Conservation (phyloP, 2,329 filamentous ascomycete genomes). For the Arachnomyces sp. region DNA sequence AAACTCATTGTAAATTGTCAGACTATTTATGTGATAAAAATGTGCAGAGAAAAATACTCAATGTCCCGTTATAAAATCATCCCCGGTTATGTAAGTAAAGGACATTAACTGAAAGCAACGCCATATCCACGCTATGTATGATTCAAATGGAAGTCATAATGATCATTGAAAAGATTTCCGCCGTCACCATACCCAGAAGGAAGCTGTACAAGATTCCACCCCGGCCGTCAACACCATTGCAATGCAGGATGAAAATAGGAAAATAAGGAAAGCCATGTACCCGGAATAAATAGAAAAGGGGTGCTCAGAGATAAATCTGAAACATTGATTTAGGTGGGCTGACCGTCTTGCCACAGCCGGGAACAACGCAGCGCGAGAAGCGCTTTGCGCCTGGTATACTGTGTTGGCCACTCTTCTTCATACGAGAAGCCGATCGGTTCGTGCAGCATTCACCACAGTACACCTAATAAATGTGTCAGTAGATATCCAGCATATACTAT, state of each 20-base stretch:
- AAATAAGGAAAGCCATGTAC: conserved; percentile 5
- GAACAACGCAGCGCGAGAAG: conserved; percentile 38
- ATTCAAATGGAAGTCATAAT: no score
- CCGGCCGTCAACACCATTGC: conserved; percentile 2
- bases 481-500: conserved; percentile 2
- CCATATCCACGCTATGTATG: no score
- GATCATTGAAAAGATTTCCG: no score
- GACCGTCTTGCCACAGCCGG: conserved; percentile 34
- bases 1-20: no score
- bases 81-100: no score
- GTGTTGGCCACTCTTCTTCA: conserved; percentile 23
- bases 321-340: conserved; percentile 36
- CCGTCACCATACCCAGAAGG: not conserved
- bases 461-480: conserved; percentile 25
- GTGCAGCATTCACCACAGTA: conserved; percentile 43
- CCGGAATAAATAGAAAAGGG: conserved; percentile 16
- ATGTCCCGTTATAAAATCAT: no score
- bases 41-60: no score
- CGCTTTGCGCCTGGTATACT: conserved; percentile 24
- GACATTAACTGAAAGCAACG: no score
- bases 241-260: conserved; percentile 6
- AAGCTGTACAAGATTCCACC: not conserved
- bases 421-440: conserved; percentile 30
- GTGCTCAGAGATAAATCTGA: conserved; percentile 39
- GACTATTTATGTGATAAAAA: no score